Base-by-base conservation (phyloP, 2,329 filamentous ascomycete species). In the Helotiales sp. region DNA sequence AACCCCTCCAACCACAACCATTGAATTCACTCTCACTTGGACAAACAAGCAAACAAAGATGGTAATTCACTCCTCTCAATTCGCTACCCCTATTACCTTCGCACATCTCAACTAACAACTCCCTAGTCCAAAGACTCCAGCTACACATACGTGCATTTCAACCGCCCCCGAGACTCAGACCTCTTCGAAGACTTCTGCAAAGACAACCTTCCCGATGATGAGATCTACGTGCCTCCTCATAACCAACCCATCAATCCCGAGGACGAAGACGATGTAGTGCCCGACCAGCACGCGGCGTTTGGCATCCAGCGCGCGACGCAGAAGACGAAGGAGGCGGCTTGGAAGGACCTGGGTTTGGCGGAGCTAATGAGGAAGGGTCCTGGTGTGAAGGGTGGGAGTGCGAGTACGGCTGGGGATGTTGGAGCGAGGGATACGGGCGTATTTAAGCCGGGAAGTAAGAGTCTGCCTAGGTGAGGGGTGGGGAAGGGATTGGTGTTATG, bases 251-350 rank as follows among this genome's bases (percentile, higher is more conserved):
- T 93, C 76, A 95, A 96, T 77, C 92, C 93, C 0, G 92, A 96
- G 79, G 92, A 96, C 77, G 92, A 96, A 80, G 93, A 96, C 76
- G 92, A 96, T 75, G 91, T 96, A 3, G 92, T 96, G 4, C 92
- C 93, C 0, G 92, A 96, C 78, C 92, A 96, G 80, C 92, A 96
- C 77, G 92, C 92, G 13, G 93, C 92, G 0, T 96, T 96, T 77
- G 93, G 92, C 45, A 96, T 96, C 74, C 89, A 92, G 78, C 87
- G 91, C 72, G 92, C 92, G 10, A 94, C 91, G 17, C 90, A 93
- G 80, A 86, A 86, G 70, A 84, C 83, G 73, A 86, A 85, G 74
- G 91, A 93, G 79, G 85, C 90, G 1, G 89, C 88, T 7, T 96
- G 92, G 92, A 90, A 90, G 76, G 92, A 96, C 76, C 80, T 95